phyloP scores from a whole-genome alignment of 2,329 filamentous ascomycete species.

The Pyrenophora graminea region DNA sequence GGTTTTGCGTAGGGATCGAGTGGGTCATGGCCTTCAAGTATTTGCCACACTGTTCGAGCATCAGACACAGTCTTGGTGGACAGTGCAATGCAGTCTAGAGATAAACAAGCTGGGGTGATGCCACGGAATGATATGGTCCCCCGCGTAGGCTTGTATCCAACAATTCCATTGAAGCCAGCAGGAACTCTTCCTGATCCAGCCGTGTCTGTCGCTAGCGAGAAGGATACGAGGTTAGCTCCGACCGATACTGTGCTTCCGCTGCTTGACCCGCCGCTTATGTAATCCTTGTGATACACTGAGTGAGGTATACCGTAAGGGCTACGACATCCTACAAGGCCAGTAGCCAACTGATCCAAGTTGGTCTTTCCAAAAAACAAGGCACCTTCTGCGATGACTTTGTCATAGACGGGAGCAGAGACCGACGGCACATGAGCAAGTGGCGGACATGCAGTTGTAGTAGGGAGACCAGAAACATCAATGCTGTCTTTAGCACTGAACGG shows the following conservation, averaged over 20 bases:
- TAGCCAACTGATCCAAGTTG: constrained; percentile 67
- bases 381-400: constrained; percentile 56
- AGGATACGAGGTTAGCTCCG: constrained; percentile 57
- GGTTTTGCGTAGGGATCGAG: constrained; percentile 59
- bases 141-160: constrained; percentile 57
- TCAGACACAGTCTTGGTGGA: constrained; percentile 56
- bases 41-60: constrained; percentile 55
- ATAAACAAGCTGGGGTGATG: constrained; percentile 60
- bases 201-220: constrained; percentile 62
- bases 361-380: constrained; percentile 64
- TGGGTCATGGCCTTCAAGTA: constrained; percentile 53
- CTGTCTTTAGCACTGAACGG: constrained; percentile 63
- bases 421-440: constrained; percentile 54
- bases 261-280: constrained; percentile 62
- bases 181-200: constrained; percentile 60
- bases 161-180: constrained; percentile 59
- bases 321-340: constrained; percentile 62
- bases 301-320: constrained; percentile 62
- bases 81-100: constrained; percentile 62
- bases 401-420: constrained; percentile 56
- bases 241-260: constrained; percentile 62
- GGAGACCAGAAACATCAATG: constrained; percentile 57
- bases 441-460: constrained; percentile 59
- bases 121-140: constrained; percentile 57
- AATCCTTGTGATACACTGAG: constrained; percentile 56